Evolutionary conservation across 75 land plant species (phyloP).

Genomic region (Sequoia sempervirens): DNA sequence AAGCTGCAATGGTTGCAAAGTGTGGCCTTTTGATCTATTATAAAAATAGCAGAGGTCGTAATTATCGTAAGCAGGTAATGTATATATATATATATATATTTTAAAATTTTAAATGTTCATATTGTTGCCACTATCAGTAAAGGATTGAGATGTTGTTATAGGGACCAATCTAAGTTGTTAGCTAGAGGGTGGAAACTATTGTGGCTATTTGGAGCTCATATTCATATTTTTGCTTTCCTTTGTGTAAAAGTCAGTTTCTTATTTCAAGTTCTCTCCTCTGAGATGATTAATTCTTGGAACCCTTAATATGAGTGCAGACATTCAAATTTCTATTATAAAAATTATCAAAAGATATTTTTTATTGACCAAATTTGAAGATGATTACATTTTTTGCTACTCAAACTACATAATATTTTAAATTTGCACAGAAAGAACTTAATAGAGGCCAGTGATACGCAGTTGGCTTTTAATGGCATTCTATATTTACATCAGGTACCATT

Average conservation of each 20-base stretch:
- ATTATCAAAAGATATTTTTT: neutral
- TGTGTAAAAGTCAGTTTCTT: neutral
- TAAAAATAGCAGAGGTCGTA: slow-evolving; percentile 85
- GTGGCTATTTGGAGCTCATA: neutral
- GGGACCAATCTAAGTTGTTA: neutral
- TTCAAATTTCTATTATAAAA: neutral
- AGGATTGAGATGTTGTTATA: neutral
- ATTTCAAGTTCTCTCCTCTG: neutral
- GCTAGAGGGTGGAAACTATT: neutral
- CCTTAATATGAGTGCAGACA: neutral
- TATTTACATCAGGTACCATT: neutral
- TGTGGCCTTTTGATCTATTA: slow-evolving; percentile 77
- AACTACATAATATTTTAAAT: neutral
- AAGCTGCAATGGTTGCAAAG: slow-evolving; percentile 85
- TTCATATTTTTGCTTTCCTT: neutral
- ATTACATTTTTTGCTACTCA: neutral
- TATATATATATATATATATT: no score
- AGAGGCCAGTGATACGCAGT: neutral
- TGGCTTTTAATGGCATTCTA: neutral
- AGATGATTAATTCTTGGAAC: neutral
- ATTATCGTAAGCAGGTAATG: slow-evolving; percentile 87
- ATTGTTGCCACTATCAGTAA: neutral
- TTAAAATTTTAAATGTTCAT: neutral
- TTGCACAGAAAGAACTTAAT: neutral
- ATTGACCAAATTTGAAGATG: neutral